Evolutionary conservation across 805 yeast genomes (phyloP).

Genomic region (Cyberlindnera samutprakarnensis): DNA sequence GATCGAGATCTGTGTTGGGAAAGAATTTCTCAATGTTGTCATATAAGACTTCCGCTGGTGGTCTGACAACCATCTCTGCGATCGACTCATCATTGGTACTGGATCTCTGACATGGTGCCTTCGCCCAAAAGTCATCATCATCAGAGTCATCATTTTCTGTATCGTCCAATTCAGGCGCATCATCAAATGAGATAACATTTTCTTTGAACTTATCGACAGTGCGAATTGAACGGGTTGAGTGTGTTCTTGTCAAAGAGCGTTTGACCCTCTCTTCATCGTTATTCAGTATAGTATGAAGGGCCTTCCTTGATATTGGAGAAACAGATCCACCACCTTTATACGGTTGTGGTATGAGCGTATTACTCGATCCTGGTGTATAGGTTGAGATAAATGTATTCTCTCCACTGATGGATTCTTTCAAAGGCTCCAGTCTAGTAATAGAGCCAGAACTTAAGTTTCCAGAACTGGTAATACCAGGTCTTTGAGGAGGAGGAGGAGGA

Average conservation of each 20-base stretch:
- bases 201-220: constrained; percentile 55
- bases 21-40: constrained; percentile 87
- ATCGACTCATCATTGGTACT: constrained; percentile 22
- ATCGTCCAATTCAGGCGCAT: constrained; percentile 48
- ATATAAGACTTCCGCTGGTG: constrained; percentile 90
- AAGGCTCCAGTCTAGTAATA: constrained; percentile 16
- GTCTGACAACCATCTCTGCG: constrained; percentile 67
- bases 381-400: constrained; percentile 26
- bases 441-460: constrained; percentile 5
- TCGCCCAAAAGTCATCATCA: constrained; percentile 58
- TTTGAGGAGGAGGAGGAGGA: constrained; percentile 59
- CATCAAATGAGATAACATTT: constrained; percentile 66
- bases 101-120: constrained; percentile 25
- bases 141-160: constrained; percentile 36
- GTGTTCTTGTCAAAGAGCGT: constrained; percentile 9
- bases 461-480: constrained; percentile 5
- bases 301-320: constrained; percentile 18
- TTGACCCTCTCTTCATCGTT: constrained; percentile 9
- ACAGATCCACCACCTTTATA: constrained; percentile 22
- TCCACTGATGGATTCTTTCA: constrained; percentile 17
- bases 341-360: constrained; percentile 35
- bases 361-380: constrained; percentile 36
- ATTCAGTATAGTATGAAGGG: constrained; percentile 4
- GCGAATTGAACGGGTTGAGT: constrained; percentile 8
- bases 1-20: constrained; percentile 88